phyloP scores from a whole-genome alignment of 1,139 yeast genomes.

The Suhomyces bokatorum region DNA sequence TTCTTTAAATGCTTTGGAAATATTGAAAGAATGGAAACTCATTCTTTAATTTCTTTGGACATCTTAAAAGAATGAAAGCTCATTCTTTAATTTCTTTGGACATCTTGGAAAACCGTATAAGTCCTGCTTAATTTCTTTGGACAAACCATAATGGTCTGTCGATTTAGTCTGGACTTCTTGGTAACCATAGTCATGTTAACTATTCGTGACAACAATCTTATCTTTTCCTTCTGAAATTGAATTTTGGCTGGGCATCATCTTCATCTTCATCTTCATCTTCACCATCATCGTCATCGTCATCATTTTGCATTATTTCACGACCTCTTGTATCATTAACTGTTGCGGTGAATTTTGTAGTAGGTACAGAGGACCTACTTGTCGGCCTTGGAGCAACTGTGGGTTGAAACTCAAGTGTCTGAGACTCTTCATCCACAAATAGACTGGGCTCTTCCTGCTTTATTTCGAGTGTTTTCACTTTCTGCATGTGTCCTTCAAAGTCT shows the following conservation, averaged over 20 bases:
- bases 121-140: too few relatives aligned
- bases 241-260: conserved; percentile 39
- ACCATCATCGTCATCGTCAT: conserved; percentile 12
- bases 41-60: too few relatives aligned
- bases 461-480: conserved; percentile 20
- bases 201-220: neutral
- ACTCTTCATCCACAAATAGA: conserved; percentile 24
- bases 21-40: too few relatives aligned
- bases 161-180: too few relatives aligned
- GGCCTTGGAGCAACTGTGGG: neutral
- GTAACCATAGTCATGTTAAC: too few relatives aligned
- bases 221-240: conserved; percentile 27
- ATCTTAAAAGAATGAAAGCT: too few relatives aligned
- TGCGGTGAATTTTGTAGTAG: neutral
- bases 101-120: too few relatives aligned
- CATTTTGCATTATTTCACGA: neutral
- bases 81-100: too few relatives aligned
- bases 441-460: neutral
- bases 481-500: conserved; percentile 33
- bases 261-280: conserved; percentile 36
- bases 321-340: neutral
- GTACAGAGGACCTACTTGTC: neutral
- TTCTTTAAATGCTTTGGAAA: too few relatives aligned
- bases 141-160: too few relatives aligned
- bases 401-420: conserved; percentile 11